These are phyloP conservation scores for Ceratocystis harringtonii DNA, from an alignment of 2,329 filamentous ascomycete genomes.

Conservation along the genomic window DNA sequence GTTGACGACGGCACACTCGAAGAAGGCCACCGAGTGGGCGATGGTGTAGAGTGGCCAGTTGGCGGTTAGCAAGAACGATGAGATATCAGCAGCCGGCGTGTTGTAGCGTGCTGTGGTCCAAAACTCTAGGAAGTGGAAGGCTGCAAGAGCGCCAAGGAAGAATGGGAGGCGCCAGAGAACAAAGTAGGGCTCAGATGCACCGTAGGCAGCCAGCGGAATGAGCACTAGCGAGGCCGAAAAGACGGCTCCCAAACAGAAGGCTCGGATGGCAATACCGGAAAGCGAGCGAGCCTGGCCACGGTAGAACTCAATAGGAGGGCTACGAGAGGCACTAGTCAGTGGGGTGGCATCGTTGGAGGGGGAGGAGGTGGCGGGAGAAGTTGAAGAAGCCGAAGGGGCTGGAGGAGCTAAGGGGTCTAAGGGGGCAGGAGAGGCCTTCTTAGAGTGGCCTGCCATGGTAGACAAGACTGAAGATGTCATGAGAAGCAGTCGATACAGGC, in stretches of 20 bases:
- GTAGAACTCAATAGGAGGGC: conserved; percentile 23
- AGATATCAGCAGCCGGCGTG: conserved; percentile 52
- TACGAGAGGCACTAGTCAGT: background rate
- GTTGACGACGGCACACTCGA: conserved; percentile 54
- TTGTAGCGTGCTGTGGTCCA: conserved; percentile 79
- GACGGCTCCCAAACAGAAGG: conserved; percentile 38
- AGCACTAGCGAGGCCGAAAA: conserved; percentile 26
- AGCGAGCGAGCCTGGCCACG: conserved; percentile 41
- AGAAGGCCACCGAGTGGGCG: conserved; percentile 59
- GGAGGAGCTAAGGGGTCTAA: background rate
- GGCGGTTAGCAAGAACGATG: conserved; percentile 66
- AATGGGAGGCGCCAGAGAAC: conserved; percentile 46
- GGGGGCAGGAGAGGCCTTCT: background rate
- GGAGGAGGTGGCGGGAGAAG: background rate
- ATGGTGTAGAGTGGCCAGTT: conserved; percentile 78
- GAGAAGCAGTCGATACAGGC: no score
- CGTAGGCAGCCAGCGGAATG: conserved; percentile 22
- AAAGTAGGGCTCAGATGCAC: conserved; percentile 21
- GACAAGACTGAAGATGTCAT: no score
- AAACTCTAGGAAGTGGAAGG: conserved; percentile 96
- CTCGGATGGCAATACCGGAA: conserved; percentile 42
- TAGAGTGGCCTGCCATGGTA: no score
- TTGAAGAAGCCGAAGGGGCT: background rate
- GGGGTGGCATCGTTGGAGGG: background rate
- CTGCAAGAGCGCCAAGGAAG: conserved; percentile 52